Evolutionary conservation across 176 grass and related monocot genomes (phyloP).

Genomic region (Tillandsia fasciculata): DNA sequence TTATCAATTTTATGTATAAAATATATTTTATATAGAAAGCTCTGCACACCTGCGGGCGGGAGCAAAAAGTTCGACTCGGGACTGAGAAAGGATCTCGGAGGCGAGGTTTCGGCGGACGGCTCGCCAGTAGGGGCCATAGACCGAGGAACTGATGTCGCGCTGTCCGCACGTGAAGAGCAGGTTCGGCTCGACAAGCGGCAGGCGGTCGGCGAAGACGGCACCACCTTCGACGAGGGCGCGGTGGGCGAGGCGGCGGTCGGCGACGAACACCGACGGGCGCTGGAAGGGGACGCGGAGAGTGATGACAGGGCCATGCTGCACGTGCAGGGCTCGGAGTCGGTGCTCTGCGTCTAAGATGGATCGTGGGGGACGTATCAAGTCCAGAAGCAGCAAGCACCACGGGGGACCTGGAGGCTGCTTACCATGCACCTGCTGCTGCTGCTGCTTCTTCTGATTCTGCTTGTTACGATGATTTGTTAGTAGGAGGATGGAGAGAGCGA

Average conservation of each 20-base stretch:
- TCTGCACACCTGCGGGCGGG: not conserved
- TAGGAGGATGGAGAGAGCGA: too few relatives aligned
- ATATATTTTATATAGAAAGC: too few relatives aligned
- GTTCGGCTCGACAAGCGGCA: not conserved
- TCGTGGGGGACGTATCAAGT: constrained; percentile 14
- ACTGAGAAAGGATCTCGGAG: constrained; percentile 21
- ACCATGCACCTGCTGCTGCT: not conserved
- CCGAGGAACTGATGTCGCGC: constrained; percentile 28
- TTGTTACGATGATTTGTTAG: too few relatives aligned
- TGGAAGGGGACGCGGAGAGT: constrained; percentile 23
- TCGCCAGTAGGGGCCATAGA: constrained; percentile 43
- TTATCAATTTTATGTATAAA: too few relatives aligned
- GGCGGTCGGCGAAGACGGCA: constrained; percentile 38
- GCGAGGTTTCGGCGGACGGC: constrained; percentile 44
- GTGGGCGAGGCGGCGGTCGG: not conserved
- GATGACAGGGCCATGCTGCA: constrained; percentile 29
- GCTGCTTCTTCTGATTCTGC: too few relatives aligned
- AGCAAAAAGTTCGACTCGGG: constrained; percentile 18
- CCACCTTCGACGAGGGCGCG: constrained; percentile 31
- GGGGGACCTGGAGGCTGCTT: constrained; percentile 36
- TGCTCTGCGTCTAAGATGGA: constrained; percentile 27
- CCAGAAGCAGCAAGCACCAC: constrained; percentile 14
- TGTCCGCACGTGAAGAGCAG: constrained; percentile 22
- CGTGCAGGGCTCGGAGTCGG: constrained; percentile 24
- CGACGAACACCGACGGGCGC: constrained; percentile 39